Conservation (phyloP, 1,139 yeast genomes). For the Meyerozyma smithsonii region DNA sequence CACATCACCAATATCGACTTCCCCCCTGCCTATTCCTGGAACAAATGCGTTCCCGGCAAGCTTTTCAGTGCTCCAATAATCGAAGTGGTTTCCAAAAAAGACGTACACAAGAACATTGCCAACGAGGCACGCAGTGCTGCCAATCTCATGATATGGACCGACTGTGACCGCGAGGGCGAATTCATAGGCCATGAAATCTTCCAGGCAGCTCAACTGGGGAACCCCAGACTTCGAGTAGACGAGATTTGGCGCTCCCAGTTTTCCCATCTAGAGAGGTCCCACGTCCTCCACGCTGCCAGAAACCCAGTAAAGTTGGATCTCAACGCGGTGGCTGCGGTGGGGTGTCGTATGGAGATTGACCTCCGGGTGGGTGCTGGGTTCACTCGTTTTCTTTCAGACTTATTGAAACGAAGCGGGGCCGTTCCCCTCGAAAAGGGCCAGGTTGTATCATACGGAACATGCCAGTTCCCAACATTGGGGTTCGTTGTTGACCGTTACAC, state of each 20-base stretch:
- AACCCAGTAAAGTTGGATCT: constrained; percentile 61
- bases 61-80: constrained; percentile 65
- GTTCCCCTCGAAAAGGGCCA: constrained; percentile 17
- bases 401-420: constrained; percentile 29
- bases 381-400: constrained; percentile 67
- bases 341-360: constrained; percentile 83
- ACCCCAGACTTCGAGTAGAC: constrained; percentile 40
- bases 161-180: constrained; percentile 98
- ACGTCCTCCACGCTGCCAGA: constrained; percentile 69
- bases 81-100: constrained; percentile 35
- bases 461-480: constrained; percentile 96
- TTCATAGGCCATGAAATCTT: constrained; percentile 86
- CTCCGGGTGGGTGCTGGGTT: constrained; percentile 86
- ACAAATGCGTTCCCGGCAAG: constrained; percentile 56
- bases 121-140: constrained; percentile 59
- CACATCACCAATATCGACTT: constrained; percentile 71
- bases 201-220: constrained; percentile 59
- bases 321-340: constrained; percentile 76
- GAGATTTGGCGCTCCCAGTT: constrained; percentile 72
- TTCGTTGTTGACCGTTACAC: constrained; percentile 93
- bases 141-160: constrained; percentile 91
- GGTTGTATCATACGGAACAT: constrained; percentile 75
- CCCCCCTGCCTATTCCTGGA: constrained; percentile 64
- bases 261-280: constrained; percentile 78
- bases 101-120: constrained; percentile 65